Percentiles rank a stretch among this genome's conserved stretches.
These are phyloP conservation scores for Murraya paniculata DNA, from an alignment of 345 rosid genomes.

Conservation along the genomic window DNA sequence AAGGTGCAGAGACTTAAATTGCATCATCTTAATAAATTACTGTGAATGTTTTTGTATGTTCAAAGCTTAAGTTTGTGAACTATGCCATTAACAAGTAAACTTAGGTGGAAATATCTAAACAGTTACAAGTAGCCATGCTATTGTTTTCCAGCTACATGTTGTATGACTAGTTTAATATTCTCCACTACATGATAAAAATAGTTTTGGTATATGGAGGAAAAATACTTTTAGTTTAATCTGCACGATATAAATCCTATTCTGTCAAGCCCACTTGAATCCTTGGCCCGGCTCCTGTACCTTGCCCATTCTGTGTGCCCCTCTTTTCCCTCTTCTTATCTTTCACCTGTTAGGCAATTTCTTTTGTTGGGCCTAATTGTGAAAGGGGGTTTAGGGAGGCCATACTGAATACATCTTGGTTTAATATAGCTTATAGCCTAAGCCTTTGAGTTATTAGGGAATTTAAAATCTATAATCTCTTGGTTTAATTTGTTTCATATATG, in stretches of 20 bases:
- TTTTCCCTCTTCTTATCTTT: background rate
- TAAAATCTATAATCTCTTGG: background rate
- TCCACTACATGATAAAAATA: background rate
- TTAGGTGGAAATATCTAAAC: background rate
- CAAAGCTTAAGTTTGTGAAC: background rate
- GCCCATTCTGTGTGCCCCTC: background rate
- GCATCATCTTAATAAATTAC: background rate
- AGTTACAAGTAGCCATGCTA: too few relatives aligned
- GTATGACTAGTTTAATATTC: background rate
- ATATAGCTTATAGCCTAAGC: background rate
- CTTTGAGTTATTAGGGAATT: background rate
- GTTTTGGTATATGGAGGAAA: background rate
- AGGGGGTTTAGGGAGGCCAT: background rate
- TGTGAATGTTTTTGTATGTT: background rate
- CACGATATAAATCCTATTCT: background rate
- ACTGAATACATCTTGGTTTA: background rate
- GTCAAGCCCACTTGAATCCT: background rate
- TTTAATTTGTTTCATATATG: background rate
- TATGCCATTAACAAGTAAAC: conserved; percentile 1
- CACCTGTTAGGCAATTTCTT: background rate
- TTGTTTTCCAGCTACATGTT: background rate
- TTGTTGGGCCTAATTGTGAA: background rate
- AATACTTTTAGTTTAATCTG: background rate
- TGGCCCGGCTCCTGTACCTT: background rate
- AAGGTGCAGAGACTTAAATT: background rate